Evolutionary conservation across 352 stramenopile genomes (phyloP).

Genomic region (Globisporangium emineosum): DNA sequence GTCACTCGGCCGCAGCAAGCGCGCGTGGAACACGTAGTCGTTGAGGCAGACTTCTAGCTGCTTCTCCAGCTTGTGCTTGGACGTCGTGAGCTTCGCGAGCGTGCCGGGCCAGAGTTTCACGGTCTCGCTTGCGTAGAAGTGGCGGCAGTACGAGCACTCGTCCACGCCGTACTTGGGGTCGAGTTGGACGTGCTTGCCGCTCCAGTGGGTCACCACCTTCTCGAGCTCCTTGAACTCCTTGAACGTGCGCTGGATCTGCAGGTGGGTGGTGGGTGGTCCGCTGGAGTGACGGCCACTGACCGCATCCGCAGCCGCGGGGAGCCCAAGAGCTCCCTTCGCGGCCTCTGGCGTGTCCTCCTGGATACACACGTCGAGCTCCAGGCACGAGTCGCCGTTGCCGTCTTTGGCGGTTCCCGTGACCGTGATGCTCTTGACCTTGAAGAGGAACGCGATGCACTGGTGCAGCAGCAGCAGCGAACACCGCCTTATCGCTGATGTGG

Average conservation of each 20-base stretch:
- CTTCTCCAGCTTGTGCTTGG: conserved; percentile 7
- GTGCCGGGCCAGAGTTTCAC: not conserved
- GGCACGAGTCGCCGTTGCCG: too few species aligned
- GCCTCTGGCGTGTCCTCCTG: not conserved
- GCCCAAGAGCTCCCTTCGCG: too few species aligned
- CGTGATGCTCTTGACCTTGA: too few species aligned
- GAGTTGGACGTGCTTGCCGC: not conserved
- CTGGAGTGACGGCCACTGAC: too few species aligned
- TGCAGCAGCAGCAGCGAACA: too few species aligned
- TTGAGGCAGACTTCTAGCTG: not conserved
- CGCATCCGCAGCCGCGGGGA: too few species aligned
- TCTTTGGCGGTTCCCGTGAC: too few species aligned
- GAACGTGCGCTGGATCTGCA: too few species aligned
- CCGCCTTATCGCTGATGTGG: too few species aligned
- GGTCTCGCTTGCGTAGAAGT: not conserved
- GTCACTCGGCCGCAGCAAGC: conserved; percentile 3
- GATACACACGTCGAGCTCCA: not conserved
- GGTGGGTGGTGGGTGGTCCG: too few species aligned
- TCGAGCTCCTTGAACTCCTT: too few species aligned
- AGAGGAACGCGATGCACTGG: too few species aligned
- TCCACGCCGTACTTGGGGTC: not conserved
- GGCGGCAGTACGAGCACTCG: conserved; percentile 7
- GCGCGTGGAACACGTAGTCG: conserved; percentile 9
- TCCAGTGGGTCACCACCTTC: not conserved
- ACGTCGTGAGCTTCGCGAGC: conserved; percentile 1